Conservation (phyloP, 2,329 filamentous ascomycete species). For the Paramyrothecium roridum region DNA sequence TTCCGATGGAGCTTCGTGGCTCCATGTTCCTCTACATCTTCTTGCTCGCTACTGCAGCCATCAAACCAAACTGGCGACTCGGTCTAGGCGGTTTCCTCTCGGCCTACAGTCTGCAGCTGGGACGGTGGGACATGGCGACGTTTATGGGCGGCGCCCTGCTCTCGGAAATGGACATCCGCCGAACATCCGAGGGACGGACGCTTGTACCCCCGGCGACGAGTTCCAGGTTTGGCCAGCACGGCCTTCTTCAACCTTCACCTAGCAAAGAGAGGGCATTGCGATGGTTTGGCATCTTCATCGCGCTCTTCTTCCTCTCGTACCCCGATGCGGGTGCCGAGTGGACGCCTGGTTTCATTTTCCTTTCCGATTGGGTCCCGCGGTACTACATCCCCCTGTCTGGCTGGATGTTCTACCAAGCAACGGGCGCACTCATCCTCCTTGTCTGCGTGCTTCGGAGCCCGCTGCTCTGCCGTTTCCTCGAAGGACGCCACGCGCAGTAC, state of each 20-base stretch:
- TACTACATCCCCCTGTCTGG: conserved; percentile 32
- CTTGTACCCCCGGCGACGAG: conserved; percentile 12
- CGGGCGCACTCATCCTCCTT: conserved; percentile 32
- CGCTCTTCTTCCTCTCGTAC: conserved; percentile 36
- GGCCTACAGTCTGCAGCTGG: conserved; percentile 28
- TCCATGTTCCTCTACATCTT: conserved; percentile 38
- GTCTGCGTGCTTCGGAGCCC: conserved; percentile 30
- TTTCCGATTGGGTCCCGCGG: conserved; percentile 28
- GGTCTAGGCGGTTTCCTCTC: conserved; percentile 24
- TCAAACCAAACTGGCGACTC: conserved; percentile 30
- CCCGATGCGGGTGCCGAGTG: conserved; percentile 34
- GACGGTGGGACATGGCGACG: conserved; percentile 36
- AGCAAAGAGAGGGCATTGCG: conserved; percentile 13
- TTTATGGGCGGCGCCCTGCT: conserved; percentile 33
- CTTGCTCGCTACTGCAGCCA: conserved; percentile 31
- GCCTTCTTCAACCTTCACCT: conserved; percentile 8
- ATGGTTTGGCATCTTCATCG: conserved; percentile 23
- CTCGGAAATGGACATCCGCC: conserved; percentile 32
- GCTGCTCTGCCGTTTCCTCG: conserved; percentile 21
- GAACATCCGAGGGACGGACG: conserved; percentile 12
- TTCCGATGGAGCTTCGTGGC: conserved; percentile 37
- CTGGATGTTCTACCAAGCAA: conserved; percentile 37
- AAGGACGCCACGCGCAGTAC: conserved; percentile 29
- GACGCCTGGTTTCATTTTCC: conserved; percentile 31
- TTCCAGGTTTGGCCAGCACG: conserved; percentile 2